Evolutionary conservation across 2,329 filamentous ascomycete species (phyloP), one percentile per base, ranked within the genome.

Genomic region (Trichoderma arundinaceum): DNA sequence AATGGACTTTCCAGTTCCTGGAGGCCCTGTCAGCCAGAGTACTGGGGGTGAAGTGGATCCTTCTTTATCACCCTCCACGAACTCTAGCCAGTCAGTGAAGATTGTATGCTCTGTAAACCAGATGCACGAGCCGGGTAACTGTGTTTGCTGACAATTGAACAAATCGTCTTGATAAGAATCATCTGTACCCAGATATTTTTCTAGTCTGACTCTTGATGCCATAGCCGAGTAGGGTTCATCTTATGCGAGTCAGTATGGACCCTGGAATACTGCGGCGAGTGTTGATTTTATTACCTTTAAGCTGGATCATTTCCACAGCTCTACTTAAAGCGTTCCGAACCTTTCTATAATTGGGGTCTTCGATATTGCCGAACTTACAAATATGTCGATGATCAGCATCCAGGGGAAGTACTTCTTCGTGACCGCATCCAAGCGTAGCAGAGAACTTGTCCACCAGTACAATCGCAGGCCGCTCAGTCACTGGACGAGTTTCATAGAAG

Each of bases 1-100:
- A 15, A 66, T 22, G 10, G 64, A 66, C n/a, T 66, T 66, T 12
- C 64, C 64, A 33, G 58, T 13, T 9, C 64, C 64, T 22, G 51
- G 49, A 7, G 13, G 19, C 46, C 64, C 57, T 22, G 46, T 43
- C 9, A 66, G 49, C 57, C 64, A 66, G 17, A 44, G 28, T 12
- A 66, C 19, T 4, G 64, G 41, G 12, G 49, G 22, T 9, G 64
- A 43, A 13, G 10, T 17, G 9, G 41, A 12, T 10, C 8, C n/a
- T 15, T n/a, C 5, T 13, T 32, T 19, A 12, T 49, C 57, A n/a
- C n/a, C n/a, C n/a, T n/a, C n/a, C n/a, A n/a, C n/a, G 48, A 63
- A 19, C 38, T 51, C 4, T 5, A 35, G 53, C 49, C 49, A 53
- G 5, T 53, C 49, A 7, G 49, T 32, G 32, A 66, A 66, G 7